Percentiles rank a stretch among this genome's conserved stretches.
Conservation (phyloP, 768 basidiomycete genomes). For the Daedaleopsis sinensis region DNA sequence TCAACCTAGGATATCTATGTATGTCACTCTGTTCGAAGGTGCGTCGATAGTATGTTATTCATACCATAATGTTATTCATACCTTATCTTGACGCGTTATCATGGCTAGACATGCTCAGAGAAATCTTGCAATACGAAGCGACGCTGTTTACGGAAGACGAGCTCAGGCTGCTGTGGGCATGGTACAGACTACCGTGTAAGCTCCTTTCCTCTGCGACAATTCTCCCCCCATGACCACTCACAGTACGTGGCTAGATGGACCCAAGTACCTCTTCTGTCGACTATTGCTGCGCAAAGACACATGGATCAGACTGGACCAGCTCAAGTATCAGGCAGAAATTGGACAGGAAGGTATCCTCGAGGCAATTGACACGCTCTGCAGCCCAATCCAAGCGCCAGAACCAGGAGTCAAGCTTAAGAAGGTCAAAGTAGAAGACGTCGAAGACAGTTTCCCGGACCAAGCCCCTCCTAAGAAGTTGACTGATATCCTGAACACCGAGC, state of each 20-base stretch:
- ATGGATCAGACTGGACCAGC: slow-evolving; percentile 51
- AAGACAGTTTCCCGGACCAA: neutral
- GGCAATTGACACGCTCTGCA: slow-evolving; percentile 51
- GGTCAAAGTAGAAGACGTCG: neutral
- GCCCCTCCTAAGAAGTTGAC: neutral
- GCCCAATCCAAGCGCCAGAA: neutral
- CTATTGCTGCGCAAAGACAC: slow-evolving; percentile 62
- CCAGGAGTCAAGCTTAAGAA: neutral
- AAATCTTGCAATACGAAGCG: slow-evolving; percentile 50
- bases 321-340: slow-evolving; percentile 49
- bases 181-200: slow-evolving; percentile 52
- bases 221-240: neutral
- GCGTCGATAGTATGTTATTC: neutral
- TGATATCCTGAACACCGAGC: neutral
- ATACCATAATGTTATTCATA: too few species aligned
- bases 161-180: slow-evolving; percentile 44
- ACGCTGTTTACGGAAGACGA: slow-evolving; percentile 58
- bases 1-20: slow-evolving; percentile 17
- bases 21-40: slow-evolving; percentile 27
- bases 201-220: neutral
- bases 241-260: slow-evolving; percentile 5
- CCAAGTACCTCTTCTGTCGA: slow-evolving; percentile 64
- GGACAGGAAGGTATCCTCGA: slow-evolving; percentile 37
- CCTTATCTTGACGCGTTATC: neutral
- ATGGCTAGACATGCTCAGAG: slow-evolving; percentile 54